Conservation (phyloP, 1,284 basidiomycete species). For the Heterobasidion occidentale region DNA sequence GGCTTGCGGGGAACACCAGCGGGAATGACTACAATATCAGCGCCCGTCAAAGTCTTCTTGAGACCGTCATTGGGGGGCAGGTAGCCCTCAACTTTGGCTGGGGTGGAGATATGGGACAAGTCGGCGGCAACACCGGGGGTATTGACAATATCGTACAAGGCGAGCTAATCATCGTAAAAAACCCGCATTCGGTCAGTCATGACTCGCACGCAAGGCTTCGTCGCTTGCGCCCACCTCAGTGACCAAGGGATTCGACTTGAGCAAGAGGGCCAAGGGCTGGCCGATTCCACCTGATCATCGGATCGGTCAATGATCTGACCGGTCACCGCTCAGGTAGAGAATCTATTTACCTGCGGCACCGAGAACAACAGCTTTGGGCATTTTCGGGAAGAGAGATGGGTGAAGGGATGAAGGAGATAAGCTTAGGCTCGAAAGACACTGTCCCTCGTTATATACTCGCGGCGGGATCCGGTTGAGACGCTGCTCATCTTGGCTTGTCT, state of each 20-base stretch:
- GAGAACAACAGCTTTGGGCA: conserved; percentile 92
- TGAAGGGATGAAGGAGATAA: conserved; percentile 7
- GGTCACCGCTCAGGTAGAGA: neutral
- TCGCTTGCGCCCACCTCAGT: conserved; percentile 45
- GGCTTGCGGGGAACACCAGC: conserved; percentile 97
- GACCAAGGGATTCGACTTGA: conserved; percentile 81
- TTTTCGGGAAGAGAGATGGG: conserved; percentile 22
- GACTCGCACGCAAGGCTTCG: neutral
- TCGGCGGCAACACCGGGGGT: conserved; percentile 95
- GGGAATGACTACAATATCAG: conserved; percentile 91
- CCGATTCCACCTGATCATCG: conserved; percentile 72
- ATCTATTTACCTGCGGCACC: conserved; percentile 72
- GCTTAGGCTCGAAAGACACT: neutral
- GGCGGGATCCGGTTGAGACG: no score
- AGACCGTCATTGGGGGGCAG: conserved; percentile 73
- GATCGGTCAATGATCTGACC: conserved; percentile 6
- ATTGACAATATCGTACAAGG: conserved; percentile 94
- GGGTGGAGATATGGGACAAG: conserved; percentile 83
- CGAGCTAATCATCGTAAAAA: conserved; percentile 40
- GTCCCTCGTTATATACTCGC: neutral
- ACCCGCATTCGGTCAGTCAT: neutral
- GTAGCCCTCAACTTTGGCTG: conserved; percentile 73
- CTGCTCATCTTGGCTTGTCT: neutral
- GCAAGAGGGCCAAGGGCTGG: conserved; percentile 85
- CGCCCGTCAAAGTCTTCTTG: conserved; percentile 76